phyloP scores from a whole-genome alignment of 805 yeast genomes.

The Jamesozyma lodderae region DNA sequence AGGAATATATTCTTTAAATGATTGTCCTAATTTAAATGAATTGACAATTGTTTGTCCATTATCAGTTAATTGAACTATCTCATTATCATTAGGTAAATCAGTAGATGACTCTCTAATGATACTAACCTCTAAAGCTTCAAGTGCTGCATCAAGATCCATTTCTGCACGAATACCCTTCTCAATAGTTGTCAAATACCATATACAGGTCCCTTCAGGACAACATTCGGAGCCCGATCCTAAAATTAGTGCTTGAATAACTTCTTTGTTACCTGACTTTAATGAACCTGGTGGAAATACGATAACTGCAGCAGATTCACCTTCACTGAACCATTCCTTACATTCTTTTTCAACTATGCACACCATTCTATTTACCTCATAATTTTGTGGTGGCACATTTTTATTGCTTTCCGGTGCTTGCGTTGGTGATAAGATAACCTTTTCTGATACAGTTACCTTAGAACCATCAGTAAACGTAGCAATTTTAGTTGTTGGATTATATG shows the following conservation, averaged over 20 bases:
- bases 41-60: constrained; percentile 64
- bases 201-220: constrained; percentile 76
- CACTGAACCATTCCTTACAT: constrained; percentile 87
- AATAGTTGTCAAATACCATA: constrained; percentile 82
- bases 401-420: constrained; percentile 46
- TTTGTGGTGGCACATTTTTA: constrained; percentile 36
- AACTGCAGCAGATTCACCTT: constrained; percentile 72
- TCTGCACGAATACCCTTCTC: constrained; percentile 65
- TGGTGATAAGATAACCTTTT: constrained; percentile 70
- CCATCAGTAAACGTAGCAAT: constrained; percentile 72
- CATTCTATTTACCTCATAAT: constrained; percentile 59
- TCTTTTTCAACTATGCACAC: constrained; percentile 77
- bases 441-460: constrained; percentile 61
- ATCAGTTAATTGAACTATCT: constrained; percentile 43
- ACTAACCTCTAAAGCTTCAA: constrained; percentile 68
- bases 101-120: constrained; percentile 67
- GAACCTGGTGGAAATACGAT: constrained; percentile 90
- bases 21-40: constrained; percentile 78
- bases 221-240: constrained; percentile 83
- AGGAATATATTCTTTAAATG: constrained; percentile 77
- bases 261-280: constrained; percentile 52
- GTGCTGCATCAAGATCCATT: constrained; percentile 70
- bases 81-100: constrained; percentile 48
- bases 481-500: constrained; percentile 57
- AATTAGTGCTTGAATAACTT: constrained; percentile 78